These are phyloP conservation scores for Populus trichocarpa DNA, from an alignment of 441 rosid genomes.

Conservation along the genomic window DNA sequence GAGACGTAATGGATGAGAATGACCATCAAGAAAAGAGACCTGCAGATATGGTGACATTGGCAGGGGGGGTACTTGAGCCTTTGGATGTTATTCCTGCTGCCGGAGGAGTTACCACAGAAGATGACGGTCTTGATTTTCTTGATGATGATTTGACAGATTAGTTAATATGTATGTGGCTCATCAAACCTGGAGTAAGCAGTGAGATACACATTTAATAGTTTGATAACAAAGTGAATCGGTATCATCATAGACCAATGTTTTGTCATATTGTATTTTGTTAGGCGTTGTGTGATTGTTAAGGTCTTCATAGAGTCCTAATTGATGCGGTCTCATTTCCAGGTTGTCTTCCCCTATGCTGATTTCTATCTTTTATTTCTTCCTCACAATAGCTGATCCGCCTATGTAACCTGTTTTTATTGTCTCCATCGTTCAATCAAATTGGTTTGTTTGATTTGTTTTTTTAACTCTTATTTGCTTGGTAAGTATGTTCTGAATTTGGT, in stretches of 20 bases:
- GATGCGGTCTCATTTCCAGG: slow-evolving; percentile 6
- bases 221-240: slow-evolving; percentile 5
- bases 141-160: slow-evolving; percentile 48
- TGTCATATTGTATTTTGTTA: slow-evolving; percentile 23
- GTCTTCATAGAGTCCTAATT: slow-evolving; percentile 9
- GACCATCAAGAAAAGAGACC: slow-evolving; percentile 37
- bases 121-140: slow-evolving; percentile 54
- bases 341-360: slow-evolving; percentile 13
- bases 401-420: background rate
- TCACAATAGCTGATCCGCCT: background rate
- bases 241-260: slow-evolving; percentile 2
- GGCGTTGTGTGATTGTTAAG: slow-evolving; percentile 12
- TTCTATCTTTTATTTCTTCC: slow-evolving; percentile 5
- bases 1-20: slow-evolving; percentile 38
- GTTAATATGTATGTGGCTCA: slow-evolving; percentile 5
- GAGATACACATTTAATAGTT: slow-evolving; percentile 18
- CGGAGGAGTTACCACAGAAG: slow-evolving; percentile 39
- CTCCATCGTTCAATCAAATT: background rate
- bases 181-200: slow-evolving; percentile 32
- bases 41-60: slow-evolving; percentile 34
- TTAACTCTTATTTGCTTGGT: background rate
- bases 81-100: slow-evolving; percentile 37
- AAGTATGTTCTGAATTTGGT: background rate
- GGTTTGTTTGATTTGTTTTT: background rate
- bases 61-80: slow-evolving; percentile 36